Evolutionary conservation across 306 rosid species (phyloP), one percentile per base, ranked within the genome.

Genomic region (Rosa chinensis): DNA sequence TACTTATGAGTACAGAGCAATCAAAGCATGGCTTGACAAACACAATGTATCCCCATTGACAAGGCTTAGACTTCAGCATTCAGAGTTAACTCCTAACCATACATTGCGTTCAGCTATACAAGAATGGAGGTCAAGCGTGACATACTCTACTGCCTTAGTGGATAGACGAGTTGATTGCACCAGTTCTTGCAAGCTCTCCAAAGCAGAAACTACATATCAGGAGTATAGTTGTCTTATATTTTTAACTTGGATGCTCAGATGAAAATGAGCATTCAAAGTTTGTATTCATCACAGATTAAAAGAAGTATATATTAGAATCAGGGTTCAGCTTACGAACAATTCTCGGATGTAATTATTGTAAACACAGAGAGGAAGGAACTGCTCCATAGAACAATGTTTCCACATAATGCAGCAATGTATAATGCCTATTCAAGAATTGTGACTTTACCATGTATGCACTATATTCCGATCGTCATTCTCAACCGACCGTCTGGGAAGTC

Each of bases 21-120:
- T 95, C 85, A 86, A 86, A 84, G 97, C 98, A 55, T 95, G 99
- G 99, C 92, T 95, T 67, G 80, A 86, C 81, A 89, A 82, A 70
- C 91, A 92, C 78, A 78, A 80, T 23, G 89, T 91, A 67, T 95
- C 98, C 10, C 99, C 99, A 0, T 89, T 89, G 71, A 92, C 97
- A 28, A 90, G 84, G 89, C 86, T 39, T 78, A 86, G 75, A 77
- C 89, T 95, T 37, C 82, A 81, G 83, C 90, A 90, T 84, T 80
- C 89, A 52, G 59, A 45, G 78, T 70, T 95, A 70, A 92, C 80
- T 78, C 97, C 97, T 64, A 88, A 95, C 86, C 93, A 90, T 47
- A 90, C 96, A 12, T 49, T 95, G 62, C 97, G 89, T 79, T 89
- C 93, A 23, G 97, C 98, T 74, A 95, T 95, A 81, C 92, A 84